These are phyloP conservation scores for Xenosphaeropsis pyriputrescens DNA, from an alignment of 2,329 filamentous ascomycete genomes.

Conservation along the genomic window DNA sequence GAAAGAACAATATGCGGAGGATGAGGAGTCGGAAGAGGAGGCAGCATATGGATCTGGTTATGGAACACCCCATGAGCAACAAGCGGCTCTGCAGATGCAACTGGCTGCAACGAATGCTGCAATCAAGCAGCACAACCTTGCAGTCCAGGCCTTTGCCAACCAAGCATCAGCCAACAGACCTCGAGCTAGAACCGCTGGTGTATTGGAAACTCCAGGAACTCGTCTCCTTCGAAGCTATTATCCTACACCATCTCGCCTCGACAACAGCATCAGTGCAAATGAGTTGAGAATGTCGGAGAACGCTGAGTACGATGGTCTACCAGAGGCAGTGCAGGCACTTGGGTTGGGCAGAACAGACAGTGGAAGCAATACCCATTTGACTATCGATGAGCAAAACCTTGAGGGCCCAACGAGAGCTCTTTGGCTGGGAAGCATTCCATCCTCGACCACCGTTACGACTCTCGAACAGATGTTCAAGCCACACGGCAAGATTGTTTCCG, in stretches of 20 bases:
- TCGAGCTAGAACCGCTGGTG: conserved; percentile 79
- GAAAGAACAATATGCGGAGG: conserved; percentile 90
- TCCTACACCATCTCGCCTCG: conserved; percentile 59
- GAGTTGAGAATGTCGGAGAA: conserved; percentile 65
- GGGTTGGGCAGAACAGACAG: conserved; percentile 53
- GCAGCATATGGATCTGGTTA: conserved; percentile 41
- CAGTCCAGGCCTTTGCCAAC: conserved; percentile 82
- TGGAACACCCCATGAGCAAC: conserved; percentile 33
- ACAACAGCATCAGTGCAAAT: conserved; percentile 60
- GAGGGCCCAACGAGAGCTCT: conserved; percentile 86
- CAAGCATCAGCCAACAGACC: conserved; percentile 72
- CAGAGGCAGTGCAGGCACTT: conserved; percentile 72
- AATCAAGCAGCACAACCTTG: conserved; percentile 84
- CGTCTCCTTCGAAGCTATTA: conserved; percentile 54
- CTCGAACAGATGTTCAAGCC: conserved; percentile 87
- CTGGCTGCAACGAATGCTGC: conserved; percentile 49
- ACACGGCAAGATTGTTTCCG: conserved; percentile 85
- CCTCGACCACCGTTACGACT: conserved; percentile 91
- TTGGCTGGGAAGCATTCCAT: conserved; percentile 95
- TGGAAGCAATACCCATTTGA: conserved; percentile 47
- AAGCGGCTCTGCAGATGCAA: conserved; percentile 46
- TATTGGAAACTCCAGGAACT: conserved; percentile 47
- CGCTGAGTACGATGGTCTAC: conserved; percentile 64
- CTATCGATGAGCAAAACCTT: conserved; percentile 62
- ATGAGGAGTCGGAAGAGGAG: conserved; percentile 48